A percentile compares a stretch with the other conserved stretches of the same genome.
These are phyloP conservation scores for Torulaspora maleeae DNA, from an alignment of 805 yeast species.

Conservation along the genomic window DNA sequence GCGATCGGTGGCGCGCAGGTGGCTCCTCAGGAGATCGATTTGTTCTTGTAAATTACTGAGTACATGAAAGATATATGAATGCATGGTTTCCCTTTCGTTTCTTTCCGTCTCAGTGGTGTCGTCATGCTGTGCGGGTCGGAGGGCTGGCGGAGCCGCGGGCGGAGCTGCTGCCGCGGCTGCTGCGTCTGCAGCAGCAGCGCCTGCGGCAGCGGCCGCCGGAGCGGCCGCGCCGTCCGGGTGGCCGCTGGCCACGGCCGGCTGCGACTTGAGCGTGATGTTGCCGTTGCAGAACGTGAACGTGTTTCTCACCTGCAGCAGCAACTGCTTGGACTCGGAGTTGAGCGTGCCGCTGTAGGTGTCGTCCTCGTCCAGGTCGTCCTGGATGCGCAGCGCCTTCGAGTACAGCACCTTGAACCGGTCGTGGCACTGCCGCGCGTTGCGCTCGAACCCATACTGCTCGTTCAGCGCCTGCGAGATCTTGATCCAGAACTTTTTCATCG, in stretches of 20 bases:
- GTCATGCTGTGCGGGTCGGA: constrained; percentile 2
- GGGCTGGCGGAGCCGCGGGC: not conserved
- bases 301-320: constrained; percentile 16
- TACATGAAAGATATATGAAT: constrained; percentile 12
- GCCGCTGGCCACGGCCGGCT: constrained; percentile 2
- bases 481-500: constrained; percentile 31
- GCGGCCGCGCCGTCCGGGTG: not conserved
- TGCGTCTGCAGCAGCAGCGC: constrained; percentile 5
- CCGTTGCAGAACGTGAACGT: constrained; percentile 22
- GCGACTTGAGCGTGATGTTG: constrained; percentile 20
- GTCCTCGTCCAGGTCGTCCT: constrained; percentile 5
- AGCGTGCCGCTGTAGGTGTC: constrained; percentile 9
- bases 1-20: constrained; percentile 10
- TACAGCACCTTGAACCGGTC: constrained; percentile 30
- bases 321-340: constrained; percentile 10
- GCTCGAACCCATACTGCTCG: constrained; percentile 16
- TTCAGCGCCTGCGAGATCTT: constrained; percentile 21
- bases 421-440: constrained; percentile 32
- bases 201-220: not conserved
- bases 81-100: constrained; percentile 12
- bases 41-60: constrained; percentile 18
- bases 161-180: too few species aligned
- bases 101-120: constrained; percentile 7
- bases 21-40: constrained; percentile 12
- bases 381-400: constrained; percentile 18